A percentile compares a stretch with the other conserved stretches of the same genome.
Conservation (phyloP, 2,329 filamentous ascomycete species). For the Sporothrix pseudoabietina region DNA sequence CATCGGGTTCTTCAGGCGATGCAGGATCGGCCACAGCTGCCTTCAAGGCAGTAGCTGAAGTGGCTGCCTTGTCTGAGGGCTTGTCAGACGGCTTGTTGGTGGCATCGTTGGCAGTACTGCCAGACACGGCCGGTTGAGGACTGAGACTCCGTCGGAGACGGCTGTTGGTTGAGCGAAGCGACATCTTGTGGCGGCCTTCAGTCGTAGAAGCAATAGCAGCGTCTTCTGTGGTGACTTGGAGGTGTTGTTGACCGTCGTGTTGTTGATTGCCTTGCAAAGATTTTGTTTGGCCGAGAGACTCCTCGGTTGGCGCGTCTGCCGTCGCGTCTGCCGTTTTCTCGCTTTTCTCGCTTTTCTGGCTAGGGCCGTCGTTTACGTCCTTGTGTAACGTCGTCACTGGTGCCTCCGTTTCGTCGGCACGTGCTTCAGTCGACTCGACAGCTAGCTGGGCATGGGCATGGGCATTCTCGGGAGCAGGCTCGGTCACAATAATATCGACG, state of each 20-base stretch:
- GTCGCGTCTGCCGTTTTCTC: not conserved
- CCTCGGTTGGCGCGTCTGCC: not conserved
- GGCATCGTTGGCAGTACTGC: not conserved
- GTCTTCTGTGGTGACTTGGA: not conserved
- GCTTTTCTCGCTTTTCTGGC: not conserved
- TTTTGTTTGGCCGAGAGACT: not conserved
- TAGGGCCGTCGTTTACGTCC: not conserved
- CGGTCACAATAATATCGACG: not conserved
- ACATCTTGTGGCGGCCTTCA: conserved; percentile 32
- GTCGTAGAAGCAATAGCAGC: not conserved
- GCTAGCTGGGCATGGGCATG: not conserved
- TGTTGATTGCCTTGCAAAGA: not conserved
- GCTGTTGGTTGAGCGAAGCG: conserved; percentile 30
- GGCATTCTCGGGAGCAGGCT: not conserved
- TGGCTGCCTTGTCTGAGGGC: not conserved
- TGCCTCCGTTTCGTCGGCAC: not conserved
- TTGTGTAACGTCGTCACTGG: conserved; percentile 15
- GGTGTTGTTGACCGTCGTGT: not conserved
- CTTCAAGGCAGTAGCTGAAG: not conserved
- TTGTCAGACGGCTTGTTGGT: not conserved
- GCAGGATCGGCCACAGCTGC: not conserved
- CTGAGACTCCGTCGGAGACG: conserved; percentile 21
- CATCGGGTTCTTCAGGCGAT: not conserved
- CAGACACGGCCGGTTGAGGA: not conserved
- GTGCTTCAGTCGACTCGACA: not conserved